Base-by-base conservation (phyloP, 257 asterid genomes). In the Gentiana macrophylla region DNA sequence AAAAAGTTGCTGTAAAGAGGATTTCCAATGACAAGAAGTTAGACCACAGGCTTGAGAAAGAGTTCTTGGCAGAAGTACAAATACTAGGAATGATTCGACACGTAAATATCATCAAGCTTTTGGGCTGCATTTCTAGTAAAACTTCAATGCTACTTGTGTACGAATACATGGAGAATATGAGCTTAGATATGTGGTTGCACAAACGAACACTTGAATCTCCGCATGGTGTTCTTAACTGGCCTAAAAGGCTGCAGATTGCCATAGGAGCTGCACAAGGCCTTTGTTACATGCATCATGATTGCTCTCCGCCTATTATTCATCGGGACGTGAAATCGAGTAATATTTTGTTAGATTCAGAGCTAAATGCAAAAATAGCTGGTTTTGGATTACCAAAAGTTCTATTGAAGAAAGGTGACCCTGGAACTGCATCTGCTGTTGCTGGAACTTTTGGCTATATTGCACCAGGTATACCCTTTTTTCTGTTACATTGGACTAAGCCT, bases 161-260 rank as follows among this genome's bases (percentile, higher is more conserved):
- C 13, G 93, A 86, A 50, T 76, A 79, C 52, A 67, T 86, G 94
- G 85, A 83, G 44, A 83, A 83, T 6, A 65, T 70, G 1, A 86
- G 95, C 46, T 72, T 86, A 32, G 91, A 86, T 54, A 56, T 52
- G 61, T 83, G 95, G 95, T 66, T 86, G 57, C 94, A 77, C 47
- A 33, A 70, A 4, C 38, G 70, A 67, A 35, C 37, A 55, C 12
- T 10, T 8, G 15, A 3, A 12, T 1, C 66, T 59, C 75, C 62
- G 55, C 67, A 62, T 11, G 64, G 57, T 37, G 73, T 66, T 3
- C 45, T 70, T 43, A 55, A 64, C 11, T 70, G 70, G 70, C 70
- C 67, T 15, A 70, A 52, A 43, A 70, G 74, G 67, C 41, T 64
- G 56, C 60, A 59, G 57, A 60, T 70, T 50, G 74, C 74, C 9